These are phyloP conservation scores for Geum urbanum DNA, from an alignment of 306 rosid species.

Conservation along the genomic window DNA sequence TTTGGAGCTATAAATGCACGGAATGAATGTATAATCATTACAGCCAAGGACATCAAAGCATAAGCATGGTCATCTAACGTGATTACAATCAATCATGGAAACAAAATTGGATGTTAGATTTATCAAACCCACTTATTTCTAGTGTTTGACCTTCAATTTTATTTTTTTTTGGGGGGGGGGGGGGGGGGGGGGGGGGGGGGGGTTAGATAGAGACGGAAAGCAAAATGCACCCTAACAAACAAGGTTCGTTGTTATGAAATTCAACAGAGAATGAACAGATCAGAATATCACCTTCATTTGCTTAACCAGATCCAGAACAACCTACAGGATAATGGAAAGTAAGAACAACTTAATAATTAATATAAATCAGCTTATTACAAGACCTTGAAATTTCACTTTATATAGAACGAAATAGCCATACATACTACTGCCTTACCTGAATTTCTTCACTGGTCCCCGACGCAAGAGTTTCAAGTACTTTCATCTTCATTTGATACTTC, in stretches of 20 bases:
- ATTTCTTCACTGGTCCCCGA: constrained; percentile 70
- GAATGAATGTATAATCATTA: not conserved
- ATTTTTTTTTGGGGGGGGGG: too few relatives aligned
- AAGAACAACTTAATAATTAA: constrained; percentile 7
- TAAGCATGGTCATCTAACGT: not conserved
- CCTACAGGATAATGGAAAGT: constrained; percentile 38
- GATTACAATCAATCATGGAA: not conserved
- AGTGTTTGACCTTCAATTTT: not conserved
- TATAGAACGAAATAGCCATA: constrained; percentile 18
- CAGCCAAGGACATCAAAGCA: not conserved
- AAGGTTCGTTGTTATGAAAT: constrained; percentile 10
- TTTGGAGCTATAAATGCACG: too few relatives aligned
- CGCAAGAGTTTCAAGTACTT: constrained; percentile 78
- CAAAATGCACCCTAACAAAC: not conserved
- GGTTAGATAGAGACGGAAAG: not conserved
- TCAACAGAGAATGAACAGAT: constrained; percentile 21
- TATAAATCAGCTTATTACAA: constrained; percentile 15
- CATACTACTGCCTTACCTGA: constrained; percentile 48
- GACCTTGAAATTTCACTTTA: not conserved
- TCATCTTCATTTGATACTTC: constrained; percentile 64
- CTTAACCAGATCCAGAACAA: constrained; percentile 67
- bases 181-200: too few relatives aligned
- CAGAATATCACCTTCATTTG: constrained; percentile 60
- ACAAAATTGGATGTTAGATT: not conserved
- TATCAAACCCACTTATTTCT: constrained; percentile 2